These are phyloP conservation scores for Trypanosoma conorhini DNA, from an alignment of 208 protist species.

Conservation along the genomic window DNA sequence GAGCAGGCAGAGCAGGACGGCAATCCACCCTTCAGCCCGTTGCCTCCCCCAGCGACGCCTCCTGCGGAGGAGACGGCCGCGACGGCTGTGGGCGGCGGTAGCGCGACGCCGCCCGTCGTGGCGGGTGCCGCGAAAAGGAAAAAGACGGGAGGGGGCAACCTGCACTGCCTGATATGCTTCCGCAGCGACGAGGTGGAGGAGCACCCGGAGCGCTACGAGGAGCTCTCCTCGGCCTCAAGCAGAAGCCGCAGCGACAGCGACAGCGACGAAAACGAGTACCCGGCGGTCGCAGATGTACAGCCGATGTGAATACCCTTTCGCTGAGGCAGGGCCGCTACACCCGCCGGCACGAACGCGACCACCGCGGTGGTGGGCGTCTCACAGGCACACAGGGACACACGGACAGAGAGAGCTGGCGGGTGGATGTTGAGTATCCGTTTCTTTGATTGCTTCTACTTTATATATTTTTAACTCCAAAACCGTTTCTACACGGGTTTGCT, in stretches of 20 bases:
- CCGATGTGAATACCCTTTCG: not conserved
- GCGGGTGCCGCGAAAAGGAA: conserved; percentile 25
- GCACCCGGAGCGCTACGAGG: conserved; percentile 57
- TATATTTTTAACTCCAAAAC: conserved; percentile 8
- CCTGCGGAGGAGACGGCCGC: not conserved
- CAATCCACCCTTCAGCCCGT: not conserved
- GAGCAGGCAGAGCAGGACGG: conserved; percentile 3
- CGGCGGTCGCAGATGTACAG: not conserved
- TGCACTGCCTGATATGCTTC: conserved; percentile 89
- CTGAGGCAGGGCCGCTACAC: not conserved
- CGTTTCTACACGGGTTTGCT: not conserved
- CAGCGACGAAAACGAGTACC: not conserved
- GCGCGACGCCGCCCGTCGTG: not conserved
- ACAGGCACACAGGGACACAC: not conserved
- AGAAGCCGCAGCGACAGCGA: conserved; percentile 5
- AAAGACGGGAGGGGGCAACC: conserved; percentile 46
- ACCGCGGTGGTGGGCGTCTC: not conserved
- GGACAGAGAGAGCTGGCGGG: not conserved
- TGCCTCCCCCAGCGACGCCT: not conserved
- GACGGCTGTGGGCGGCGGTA: not conserved
- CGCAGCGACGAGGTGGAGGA: conserved; percentile 74
- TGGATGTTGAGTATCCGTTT: not conserved
- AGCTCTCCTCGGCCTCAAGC: not conserved
- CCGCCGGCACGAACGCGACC: not conserved
- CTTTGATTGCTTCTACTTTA: conserved; percentile 8